These are phyloP conservation scores for Reutealis trisperma DNA, from an alignment of 345 rosid species.

Conservation along the genomic window DNA sequence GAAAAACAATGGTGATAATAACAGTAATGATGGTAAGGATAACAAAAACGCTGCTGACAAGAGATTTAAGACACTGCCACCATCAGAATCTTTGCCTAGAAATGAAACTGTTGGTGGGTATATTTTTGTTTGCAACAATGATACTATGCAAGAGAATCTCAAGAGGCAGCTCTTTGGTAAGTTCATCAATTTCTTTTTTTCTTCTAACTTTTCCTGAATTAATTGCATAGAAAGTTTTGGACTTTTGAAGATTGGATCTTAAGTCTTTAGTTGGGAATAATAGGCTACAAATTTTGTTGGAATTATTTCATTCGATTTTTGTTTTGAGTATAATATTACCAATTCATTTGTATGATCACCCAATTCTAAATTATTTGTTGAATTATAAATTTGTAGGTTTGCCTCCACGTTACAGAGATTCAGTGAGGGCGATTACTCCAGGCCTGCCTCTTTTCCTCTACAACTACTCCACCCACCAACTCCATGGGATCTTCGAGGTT, in stretches of 20 bases:
- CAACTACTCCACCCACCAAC: conserved; percentile 98
- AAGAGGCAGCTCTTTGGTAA: conserved; percentile 87
- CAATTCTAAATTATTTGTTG: not conserved
- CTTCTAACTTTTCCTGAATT: not conserved
- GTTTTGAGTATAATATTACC: not conserved
- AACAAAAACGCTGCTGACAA: conserved; percentile 50
- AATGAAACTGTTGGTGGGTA: conserved; percentile 94
- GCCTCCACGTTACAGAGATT: conserved; percentile 95
- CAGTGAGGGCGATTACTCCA: conserved; percentile 95
- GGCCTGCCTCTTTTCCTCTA: conserved; percentile 97
- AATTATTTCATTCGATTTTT: no score
- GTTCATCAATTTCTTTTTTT: not conserved
- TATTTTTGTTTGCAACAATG: conserved; percentile 99
- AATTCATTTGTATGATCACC: no score
- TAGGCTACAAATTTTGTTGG: not conserved
- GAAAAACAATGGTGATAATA: conserved; percentile 33
- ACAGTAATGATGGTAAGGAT: conserved; percentile 26
- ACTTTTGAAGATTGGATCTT: not conserved
- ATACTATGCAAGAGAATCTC: conserved; percentile 95
- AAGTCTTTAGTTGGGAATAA: not conserved
- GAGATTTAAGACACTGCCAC: conserved; percentile 96
- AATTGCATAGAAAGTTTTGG: not conserved
- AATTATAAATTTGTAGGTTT: conserved; percentile 43
- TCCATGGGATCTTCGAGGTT: conserved; percentile 94
- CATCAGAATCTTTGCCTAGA: conserved; percentile 85